These are phyloP conservation scores for Colletotrichum orchidophilum DNA, from an alignment of 2,329 filamentous ascomycete species.

Conservation along the genomic window DNA sequence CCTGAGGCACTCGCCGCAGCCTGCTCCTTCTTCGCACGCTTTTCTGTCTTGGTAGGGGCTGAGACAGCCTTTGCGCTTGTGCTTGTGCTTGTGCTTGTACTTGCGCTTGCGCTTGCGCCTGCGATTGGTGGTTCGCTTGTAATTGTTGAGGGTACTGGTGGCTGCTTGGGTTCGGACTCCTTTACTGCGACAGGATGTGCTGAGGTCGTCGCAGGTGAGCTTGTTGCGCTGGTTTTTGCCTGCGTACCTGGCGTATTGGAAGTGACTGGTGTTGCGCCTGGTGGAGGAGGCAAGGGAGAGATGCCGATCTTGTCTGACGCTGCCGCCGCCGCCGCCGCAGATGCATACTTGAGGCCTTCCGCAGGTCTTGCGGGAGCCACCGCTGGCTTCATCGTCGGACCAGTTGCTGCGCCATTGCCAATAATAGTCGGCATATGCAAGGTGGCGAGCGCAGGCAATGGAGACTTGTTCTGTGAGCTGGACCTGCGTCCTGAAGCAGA, in stretches of 20 bases:
- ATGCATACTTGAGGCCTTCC: slow-evolving; percentile 95
- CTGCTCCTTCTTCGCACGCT: slow-evolving; percentile 57
- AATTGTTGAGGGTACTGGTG: slow-evolving; percentile 40
- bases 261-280: slow-evolving; percentile 60
- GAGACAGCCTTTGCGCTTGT: slow-evolving; percentile 40
- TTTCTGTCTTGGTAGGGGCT: slow-evolving; percentile 44
- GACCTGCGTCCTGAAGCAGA: slow-evolving; percentile 70
- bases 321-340: slow-evolving; percentile 91
- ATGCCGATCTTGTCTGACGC: slow-evolving; percentile 91
- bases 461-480: slow-evolving; percentile 93
- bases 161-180: slow-evolving; percentile 46
- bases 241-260: slow-evolving; percentile 57
- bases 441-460: slow-evolving; percentile 90
- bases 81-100: slow-evolving; percentile 37
- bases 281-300: slow-evolving; percentile 90
- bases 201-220: slow-evolving; percentile 60
- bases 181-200: slow-evolving; percentile 56
- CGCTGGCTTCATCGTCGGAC: slow-evolving; percentile 88
- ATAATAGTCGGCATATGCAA: slow-evolving; percentile 78
- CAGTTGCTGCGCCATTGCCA: slow-evolving; percentile 64
- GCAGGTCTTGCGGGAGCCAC: slow-evolving; percentile 84
- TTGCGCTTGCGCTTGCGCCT: slow-evolving; percentile 36
- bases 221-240: slow-evolving; percentile 64
- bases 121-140: slow-evolving; percentile 39
- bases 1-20: slow-evolving; percentile 53